Evolutionary conservation across 1,284 basidiomycete species (phyloP).

Genomic region (Abortiporus biennis): DNA sequence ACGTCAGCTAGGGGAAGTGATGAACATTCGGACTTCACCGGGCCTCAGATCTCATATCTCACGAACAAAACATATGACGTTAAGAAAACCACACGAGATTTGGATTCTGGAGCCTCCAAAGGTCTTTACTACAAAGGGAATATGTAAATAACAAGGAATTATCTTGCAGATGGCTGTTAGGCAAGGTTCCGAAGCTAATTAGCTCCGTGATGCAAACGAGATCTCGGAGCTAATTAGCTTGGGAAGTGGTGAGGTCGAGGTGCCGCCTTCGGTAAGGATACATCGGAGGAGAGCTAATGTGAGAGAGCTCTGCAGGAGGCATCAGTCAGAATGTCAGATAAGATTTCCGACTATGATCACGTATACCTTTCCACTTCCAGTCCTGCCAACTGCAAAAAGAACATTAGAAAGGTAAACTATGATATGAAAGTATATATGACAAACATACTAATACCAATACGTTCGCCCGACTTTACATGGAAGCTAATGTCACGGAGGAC

Average conservation of each 20-base stretch:
- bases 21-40: too few relatives aligned
- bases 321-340: neutral
- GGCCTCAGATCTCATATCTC: too few relatives aligned
- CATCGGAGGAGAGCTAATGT: conserved; percentile 37
- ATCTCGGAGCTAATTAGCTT: too few relatives aligned
- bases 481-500: conserved; percentile 44
- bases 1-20: too few relatives aligned
- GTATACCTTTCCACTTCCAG: conserved; percentile 7
- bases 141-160: too few relatives aligned
- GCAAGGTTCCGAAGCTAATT: too few relatives aligned
- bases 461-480: conserved; percentile 42
- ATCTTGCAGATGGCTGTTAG: too few relatives aligned
- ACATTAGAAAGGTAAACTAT: neutral
- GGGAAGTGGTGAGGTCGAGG: conserved; percentile 28
- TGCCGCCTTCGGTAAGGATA: conserved; percentile 41
- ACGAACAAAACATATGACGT: too few relatives aligned
- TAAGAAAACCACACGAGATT: too few relatives aligned
- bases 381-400: conserved; percentile 1
- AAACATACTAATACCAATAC: conserved; percentile 40
- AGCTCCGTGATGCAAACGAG: too few relatives aligned
- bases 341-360: neutral
- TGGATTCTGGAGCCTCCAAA: too few relatives aligned
- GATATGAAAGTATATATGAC: neutral
- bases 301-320: conserved; percentile 31
- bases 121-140: too few relatives aligned